phyloP scores from a whole-genome alignment of 306 rosid genomes.

The Dicorynia guianensis region DNA sequence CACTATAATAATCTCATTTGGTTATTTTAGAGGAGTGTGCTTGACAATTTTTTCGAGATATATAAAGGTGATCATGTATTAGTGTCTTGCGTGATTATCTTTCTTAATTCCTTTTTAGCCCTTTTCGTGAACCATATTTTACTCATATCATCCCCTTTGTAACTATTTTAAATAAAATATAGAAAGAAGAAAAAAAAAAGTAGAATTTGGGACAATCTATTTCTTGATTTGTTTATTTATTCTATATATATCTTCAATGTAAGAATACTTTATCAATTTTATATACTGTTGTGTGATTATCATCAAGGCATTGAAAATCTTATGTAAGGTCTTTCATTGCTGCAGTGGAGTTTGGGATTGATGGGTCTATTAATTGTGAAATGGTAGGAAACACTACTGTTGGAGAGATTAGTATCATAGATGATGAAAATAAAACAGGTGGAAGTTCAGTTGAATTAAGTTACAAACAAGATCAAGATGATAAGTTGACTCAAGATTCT shows the following conservation, averaged over 20 bases:
- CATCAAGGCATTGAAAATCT: slow-evolving; percentile 24
- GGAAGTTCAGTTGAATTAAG: slow-evolving; percentile 69
- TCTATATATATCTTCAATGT: background rate
- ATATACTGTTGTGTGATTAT: slow-evolving; percentile 32
- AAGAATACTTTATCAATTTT: slow-evolving; percentile 14
- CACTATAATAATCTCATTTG: background rate
- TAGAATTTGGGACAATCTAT: background rate
- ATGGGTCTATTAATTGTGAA: slow-evolving; percentile 60
- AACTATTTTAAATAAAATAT: background rate
- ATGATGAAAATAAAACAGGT: slow-evolving; percentile 69
- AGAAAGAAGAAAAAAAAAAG: background rate
- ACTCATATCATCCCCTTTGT: background rate
- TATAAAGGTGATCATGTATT: slow-evolving; percentile 22
- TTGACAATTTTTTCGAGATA: slow-evolving; percentile 27
- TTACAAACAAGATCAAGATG: slow-evolving; percentile 60
- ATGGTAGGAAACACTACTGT: slow-evolving; percentile 55
- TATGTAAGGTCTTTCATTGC: slow-evolving; percentile 37
- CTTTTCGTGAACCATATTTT: slow-evolving; percentile 17
- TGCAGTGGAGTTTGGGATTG: slow-evolving; percentile 89
- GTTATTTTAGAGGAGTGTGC: slow-evolving; percentile 33
- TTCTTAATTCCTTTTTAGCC: slow-evolving; percentile 28
- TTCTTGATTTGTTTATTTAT: slow-evolving; percentile 10
- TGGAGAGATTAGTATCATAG: slow-evolving; percentile 50
- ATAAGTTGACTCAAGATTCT: slow-evolving; percentile 56
- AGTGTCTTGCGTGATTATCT: background rate